These are phyloP conservation scores for Tribonema minus DNA, from an alignment of 108 stramenopile genomes.

Conservation along the genomic window DNA sequence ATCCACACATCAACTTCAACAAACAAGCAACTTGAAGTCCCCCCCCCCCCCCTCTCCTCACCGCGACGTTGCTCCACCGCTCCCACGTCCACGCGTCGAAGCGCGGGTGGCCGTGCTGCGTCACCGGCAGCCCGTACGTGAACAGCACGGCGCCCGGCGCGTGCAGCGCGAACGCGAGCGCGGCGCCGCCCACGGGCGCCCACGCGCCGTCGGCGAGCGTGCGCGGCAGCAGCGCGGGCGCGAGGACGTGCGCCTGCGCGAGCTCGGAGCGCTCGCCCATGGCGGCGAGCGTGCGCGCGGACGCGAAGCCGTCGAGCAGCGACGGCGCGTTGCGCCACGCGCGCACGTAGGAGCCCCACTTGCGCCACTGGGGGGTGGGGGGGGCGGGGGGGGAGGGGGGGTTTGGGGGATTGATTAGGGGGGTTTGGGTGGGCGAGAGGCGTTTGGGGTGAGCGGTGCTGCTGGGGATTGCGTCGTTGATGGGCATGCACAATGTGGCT, in stretches of 20 bases:
- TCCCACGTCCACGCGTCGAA: conserved; percentile 58
- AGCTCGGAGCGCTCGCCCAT: conserved; percentile 39
- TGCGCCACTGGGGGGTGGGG: conserved; percentile 44
- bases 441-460: too few relatives aligned
- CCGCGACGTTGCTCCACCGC: conserved; percentile 41
- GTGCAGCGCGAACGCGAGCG: conserved; percentile 27
- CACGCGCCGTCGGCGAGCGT: too few relatives aligned
- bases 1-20: too few relatives aligned
- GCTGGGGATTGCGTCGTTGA: too few relatives aligned
- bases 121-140: conserved; percentile 52
- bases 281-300: conserved; percentile 34
- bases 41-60: too few relatives aligned
- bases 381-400: too few relatives aligned
- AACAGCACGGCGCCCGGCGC: conserved; percentile 38
- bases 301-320: conserved; percentile 53
- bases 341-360: conserved; percentile 39
- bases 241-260: conserved; percentile 13
- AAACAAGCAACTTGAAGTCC: too few relatives aligned
- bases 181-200: conserved; percentile 41
- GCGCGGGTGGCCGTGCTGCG: conserved; percentile 53
- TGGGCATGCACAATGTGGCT: too few relatives aligned
- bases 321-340: conserved; percentile 47
- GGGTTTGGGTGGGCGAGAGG: too few relatives aligned
- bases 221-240: conserved; percentile 14
- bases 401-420: too few relatives aligned